Conservation (phyloP, 2,329 filamentous ascomycete species). For the Fusarium nygamai region DNA sequence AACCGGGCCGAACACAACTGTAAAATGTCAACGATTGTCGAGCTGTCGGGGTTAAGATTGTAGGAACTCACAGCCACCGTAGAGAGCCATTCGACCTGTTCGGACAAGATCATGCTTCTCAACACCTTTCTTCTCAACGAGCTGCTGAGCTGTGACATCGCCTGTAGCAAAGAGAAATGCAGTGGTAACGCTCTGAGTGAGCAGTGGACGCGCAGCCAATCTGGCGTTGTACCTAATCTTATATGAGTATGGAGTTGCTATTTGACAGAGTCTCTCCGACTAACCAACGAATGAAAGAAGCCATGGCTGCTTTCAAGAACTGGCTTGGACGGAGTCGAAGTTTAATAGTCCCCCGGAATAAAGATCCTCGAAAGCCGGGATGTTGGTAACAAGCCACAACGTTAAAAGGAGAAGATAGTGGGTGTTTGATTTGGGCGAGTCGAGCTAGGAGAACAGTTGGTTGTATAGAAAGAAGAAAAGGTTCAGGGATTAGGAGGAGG, state of each 20-base stretch:
- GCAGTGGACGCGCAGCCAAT: slow-evolving; percentile 81
- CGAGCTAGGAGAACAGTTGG: not conserved
- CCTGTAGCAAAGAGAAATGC: slow-evolving; percentile 92
- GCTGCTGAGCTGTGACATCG: slow-evolving; percentile 90
- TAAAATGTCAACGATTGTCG: slow-evolving; percentile 11
- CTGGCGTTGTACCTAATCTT: slow-evolving; percentile 81
- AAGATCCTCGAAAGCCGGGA: slow-evolving; percentile 9
- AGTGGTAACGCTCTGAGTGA: slow-evolving; percentile 92
- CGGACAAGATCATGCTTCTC: slow-evolving; percentile 78
- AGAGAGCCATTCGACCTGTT: slow-evolving; percentile 81
- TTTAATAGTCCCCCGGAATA: slow-evolving; percentile 20
- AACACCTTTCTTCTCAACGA: slow-evolving; percentile 82
- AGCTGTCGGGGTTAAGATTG: not conserved
- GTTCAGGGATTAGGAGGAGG: slow-evolving; percentile 3
- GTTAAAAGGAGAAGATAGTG: slow-evolving; percentile 16
- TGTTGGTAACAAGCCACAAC: slow-evolving; percentile 33
- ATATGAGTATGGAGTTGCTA: slow-evolving; percentile 21
- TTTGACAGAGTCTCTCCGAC: slow-evolving; percentile 4
- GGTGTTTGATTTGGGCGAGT: slow-evolving; percentile 22
- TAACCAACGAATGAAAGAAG: slow-evolving; percentile 48
- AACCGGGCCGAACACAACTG: slow-evolving; percentile 85
- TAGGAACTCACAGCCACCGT: slow-evolving; percentile 73
- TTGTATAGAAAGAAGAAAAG: slow-evolving; percentile 9
- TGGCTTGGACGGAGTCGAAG: slow-evolving; percentile 10
- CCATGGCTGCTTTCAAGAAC: slow-evolving; percentile 28